Evolutionary conservation across 305 asterid species (phyloP), one percentile per base, ranked within the genome.

Genomic region (Solanum chacoense): DNA sequence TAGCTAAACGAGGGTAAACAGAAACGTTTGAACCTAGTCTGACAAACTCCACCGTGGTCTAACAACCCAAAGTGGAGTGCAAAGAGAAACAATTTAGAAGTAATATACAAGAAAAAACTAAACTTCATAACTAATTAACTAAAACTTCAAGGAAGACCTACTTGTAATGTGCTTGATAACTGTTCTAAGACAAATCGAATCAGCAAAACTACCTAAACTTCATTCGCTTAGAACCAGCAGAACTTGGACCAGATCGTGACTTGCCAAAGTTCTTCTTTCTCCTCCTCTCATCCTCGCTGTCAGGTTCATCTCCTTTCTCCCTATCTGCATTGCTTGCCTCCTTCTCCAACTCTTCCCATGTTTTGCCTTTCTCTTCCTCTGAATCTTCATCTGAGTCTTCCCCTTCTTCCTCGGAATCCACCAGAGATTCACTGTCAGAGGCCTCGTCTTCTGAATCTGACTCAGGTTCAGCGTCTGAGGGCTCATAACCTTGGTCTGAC

Each of bases 301-400:
- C 98, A 2, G 95, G 94, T 75, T 96, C 98, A 22, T 92, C 87
- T 24, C 95, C 96, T 73, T 91, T 93, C 94, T 96, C 98, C 89
- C 92, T 90, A 87, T 96, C 98, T 1, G 98, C 98, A 73, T 93
- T 91, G 89, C 92, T 93, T 84, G 98, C 98, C 91, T 96, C 98
- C 91, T 94, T 91, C 88, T 96, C 98, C 90, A 96, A 88, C 92
- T 96, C 98, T 50, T 94, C 98, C 98, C 98, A 96, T 13, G 98
- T 93, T 87, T 96, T 95, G 2, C 98, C 98, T 88, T 93, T 79
- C 38, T 96, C 98, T 88, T 94, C 97, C 89, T 93, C 98, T 0
- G 91, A 91, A 5, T 84, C 95, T 3, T 87, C 93, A 9, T 91
- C 96, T 0, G 92, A 92, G 13, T 93, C 96, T 6, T 93, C 98